phyloP scores from a whole-genome alignment of 352 stramenopile species.

The Globisporangium carolinianum region DNA sequence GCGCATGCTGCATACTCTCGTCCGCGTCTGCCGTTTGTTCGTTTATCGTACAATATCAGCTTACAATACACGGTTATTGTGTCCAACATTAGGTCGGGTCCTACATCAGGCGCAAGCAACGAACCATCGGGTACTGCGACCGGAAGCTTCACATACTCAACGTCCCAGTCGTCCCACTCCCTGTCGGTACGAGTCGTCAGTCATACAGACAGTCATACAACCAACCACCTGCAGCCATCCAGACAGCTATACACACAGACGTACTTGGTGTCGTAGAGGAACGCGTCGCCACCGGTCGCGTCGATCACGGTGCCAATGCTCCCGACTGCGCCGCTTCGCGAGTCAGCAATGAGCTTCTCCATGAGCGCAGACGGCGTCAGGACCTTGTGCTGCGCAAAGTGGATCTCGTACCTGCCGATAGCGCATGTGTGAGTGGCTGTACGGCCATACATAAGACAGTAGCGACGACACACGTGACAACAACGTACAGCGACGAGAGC shows the following conservation, averaged over 20 bases:
- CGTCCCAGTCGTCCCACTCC: slow-evolving; percentile 87
- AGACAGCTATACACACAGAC: slow-evolving; percentile 2
- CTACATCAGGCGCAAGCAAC: no score
- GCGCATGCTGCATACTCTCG: slow-evolving; percentile 24
- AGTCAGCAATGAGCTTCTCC: slow-evolving; percentile 72
- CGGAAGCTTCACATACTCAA: slow-evolving; percentile 71
- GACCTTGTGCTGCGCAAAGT: slow-evolving; percentile 52
- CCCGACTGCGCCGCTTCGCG: slow-evolving; percentile 41
- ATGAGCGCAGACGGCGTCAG: slow-evolving; percentile 69
- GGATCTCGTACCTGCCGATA: slow-evolving; percentile 66
- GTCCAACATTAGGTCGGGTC: no score
- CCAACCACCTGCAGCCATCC: no score
- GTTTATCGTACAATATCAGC: no score
- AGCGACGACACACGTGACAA: background rate
- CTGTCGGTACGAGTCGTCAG: slow-evolving; percentile 15
- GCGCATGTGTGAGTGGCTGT: background rate
- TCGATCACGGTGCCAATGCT: slow-evolving; percentile 79
- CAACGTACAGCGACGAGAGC: slow-evolving; percentile 66
- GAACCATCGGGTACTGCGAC: slow-evolving; percentile 31
- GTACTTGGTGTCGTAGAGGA: slow-evolving; percentile 74
- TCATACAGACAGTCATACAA: no score
- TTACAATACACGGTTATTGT: background rate
- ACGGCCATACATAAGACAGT: background rate
- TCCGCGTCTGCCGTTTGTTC: slow-evolving; percentile 12
- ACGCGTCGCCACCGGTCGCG: slow-evolving; percentile 56